Evolutionary conservation across 257 asterid genomes (phyloP).

Genomic region (Euphrasia confusa): DNA sequence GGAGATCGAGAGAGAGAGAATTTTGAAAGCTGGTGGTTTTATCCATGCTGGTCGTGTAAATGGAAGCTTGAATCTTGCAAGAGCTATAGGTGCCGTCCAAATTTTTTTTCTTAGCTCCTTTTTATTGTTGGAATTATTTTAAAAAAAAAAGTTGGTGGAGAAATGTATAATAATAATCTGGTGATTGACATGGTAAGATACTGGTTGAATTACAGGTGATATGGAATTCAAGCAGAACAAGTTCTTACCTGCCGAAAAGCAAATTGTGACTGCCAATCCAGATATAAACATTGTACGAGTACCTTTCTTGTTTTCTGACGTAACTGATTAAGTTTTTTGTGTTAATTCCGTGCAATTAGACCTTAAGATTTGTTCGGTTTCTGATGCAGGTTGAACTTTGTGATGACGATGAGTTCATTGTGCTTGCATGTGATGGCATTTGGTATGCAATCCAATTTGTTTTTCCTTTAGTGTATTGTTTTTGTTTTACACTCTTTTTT

Average conservation of each 20-base stretch:
- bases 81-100: conserved; percentile 70
- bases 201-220: conserved; percentile 58
- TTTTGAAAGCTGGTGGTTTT: conserved; percentile 89
- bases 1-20: conserved; percentile 87
- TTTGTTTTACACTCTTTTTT: background rate
- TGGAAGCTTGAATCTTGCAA: conserved; percentile 88
- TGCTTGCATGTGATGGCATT: conserved; percentile 96
- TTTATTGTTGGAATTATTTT: conserved; percentile 20
- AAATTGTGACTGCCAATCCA: conserved; percentile 88
- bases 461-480: conserved; percentile 6
- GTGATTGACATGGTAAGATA: background rate
- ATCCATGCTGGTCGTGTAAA: conserved; percentile 94
- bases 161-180: background rate
- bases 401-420: conserved; percentile 79
- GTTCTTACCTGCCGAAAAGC: conserved; percentile 83
- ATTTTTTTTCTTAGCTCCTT: conserved; percentile 3
- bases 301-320: conserved; percentile 18
- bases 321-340: background rate
- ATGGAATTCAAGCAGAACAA: conserved; percentile 99
- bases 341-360: conserved; percentile 15
- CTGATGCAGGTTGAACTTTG: conserved; percentile 76
- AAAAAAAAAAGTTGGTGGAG: background rate
- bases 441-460: conserved; percentile 52
- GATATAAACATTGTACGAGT: conserved; percentile 67
- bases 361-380: conserved; percentile 13